Evolutionary conservation across 2,329 filamentous ascomycete species (phyloP).

Genomic region (Sodiomyces alkalinus): DNA sequence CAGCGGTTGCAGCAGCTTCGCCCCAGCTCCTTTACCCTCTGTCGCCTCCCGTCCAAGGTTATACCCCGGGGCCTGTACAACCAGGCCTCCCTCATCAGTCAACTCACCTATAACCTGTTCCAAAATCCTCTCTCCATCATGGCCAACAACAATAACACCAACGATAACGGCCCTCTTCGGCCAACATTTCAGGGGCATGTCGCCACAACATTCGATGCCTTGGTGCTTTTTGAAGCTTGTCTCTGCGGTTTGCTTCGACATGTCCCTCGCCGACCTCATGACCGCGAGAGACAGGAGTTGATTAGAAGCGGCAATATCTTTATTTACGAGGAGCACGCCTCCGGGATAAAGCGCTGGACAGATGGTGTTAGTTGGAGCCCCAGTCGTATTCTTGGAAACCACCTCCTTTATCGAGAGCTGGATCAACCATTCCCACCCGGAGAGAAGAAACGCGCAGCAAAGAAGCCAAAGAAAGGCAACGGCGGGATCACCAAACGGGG

Average conservation of each 20-base stretch:
- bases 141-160: neutral
- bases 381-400: constrained; percentile 71
- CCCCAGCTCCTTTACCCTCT: too few species aligned
- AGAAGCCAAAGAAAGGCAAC: constrained; percentile 37
- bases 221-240: constrained; percentile 68
- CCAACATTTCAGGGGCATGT: constrained; percentile 57
- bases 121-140: neutral
- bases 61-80: too few species aligned
- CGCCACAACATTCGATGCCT: constrained; percentile 55
- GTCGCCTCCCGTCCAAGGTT: too few species aligned
- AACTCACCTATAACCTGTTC: too few species aligned
- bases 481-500: constrained; percentile 24
- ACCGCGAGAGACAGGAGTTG: constrained; percentile 61
- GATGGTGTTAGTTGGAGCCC: constrained; percentile 87
- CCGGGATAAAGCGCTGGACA: constrained; percentile 88
- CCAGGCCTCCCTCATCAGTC: too few species aligned
- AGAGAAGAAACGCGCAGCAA: constrained; percentile 73
- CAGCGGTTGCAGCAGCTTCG: too few species aligned
- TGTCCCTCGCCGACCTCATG: constrained; percentile 72
- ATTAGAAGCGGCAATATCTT: constrained; percentile 79
- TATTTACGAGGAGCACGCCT: constrained; percentile 82
- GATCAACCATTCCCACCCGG: constrained; percentile 64
- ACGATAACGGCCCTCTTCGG: constrained; percentile 29
- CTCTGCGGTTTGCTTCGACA: constrained; percentile 56
- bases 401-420: constrained; percentile 72